Conservation (phyloP, 805 yeast genomes). For the Hanseniaspora nectarophila region DNA sequence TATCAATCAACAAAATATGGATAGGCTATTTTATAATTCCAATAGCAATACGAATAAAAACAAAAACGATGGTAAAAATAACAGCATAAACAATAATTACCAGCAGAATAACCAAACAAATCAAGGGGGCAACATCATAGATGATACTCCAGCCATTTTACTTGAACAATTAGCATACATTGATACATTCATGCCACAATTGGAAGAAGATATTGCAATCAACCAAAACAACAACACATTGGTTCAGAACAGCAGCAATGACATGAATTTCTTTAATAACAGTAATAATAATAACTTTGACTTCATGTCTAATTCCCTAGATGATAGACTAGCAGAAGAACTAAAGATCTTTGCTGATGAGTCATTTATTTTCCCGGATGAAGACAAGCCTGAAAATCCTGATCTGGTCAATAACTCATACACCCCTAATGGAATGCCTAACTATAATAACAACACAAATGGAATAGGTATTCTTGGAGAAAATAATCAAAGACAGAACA, state of each 20-base stretch:
- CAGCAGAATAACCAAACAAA: background rate
- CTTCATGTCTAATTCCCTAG: slow-evolving; percentile 24
- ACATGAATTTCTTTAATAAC: background rate
- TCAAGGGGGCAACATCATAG: slow-evolving; percentile 3
- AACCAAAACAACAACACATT: slow-evolving; percentile 9
- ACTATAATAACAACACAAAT: slow-evolving; percentile 1
- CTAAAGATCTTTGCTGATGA: slow-evolving; percentile 76
- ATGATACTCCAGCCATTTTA: slow-evolving; percentile 34
- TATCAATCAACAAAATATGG: background rate
- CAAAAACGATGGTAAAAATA: slow-evolving; percentile 1
- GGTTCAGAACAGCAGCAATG: background rate
- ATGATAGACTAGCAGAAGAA: slow-evolving; percentile 48
- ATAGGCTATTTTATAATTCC: background rate
- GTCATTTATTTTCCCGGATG: slow-evolving; percentile 69
- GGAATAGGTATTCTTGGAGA: background rate
- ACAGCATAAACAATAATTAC: slow-evolving; percentile 16
- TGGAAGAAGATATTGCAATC: slow-evolving; percentile 31
- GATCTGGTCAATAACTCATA: slow-evolving; percentile 15
- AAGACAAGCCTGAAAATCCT: slow-evolving; percentile 42
- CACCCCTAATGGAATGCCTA: slow-evolving; percentile 11
- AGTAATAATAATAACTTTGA: background rate
- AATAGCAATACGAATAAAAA: background rate
- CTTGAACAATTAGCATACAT: slow-evolving; percentile 71
- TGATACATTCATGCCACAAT: slow-evolving; percentile 57
- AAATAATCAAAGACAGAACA: background rate